phyloP scores from a whole-genome alignment of 2,329 filamentous ascomycete species.

The Bretziella fagacearum region DNA sequence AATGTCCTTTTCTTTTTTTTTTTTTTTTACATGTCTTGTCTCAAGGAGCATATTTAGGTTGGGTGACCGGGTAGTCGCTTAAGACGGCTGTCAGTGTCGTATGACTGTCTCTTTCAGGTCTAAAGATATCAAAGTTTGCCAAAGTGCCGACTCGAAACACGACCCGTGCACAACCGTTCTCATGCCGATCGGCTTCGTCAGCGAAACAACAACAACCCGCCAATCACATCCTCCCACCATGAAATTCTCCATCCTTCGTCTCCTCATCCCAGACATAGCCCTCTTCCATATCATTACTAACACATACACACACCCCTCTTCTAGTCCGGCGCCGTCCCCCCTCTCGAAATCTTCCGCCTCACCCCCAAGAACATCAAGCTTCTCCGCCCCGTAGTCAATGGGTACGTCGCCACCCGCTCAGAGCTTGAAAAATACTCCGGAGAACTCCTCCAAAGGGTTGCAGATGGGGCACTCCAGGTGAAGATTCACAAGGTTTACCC shows the following conservation, averaged over 20 bases:
- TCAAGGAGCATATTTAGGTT: not conserved
- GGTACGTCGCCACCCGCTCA: slow-evolving; percentile 51
- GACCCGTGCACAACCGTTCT: too few species aligned
- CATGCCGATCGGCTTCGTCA: not conserved
- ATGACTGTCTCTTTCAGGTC: too few species aligned
- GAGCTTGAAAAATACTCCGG: slow-evolving; percentile 53
- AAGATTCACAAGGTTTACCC: slow-evolving; percentile 63
- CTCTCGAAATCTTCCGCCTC: slow-evolving; percentile 39
- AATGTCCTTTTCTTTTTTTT: slow-evolving; percentile 7
- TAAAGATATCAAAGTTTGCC: too few species aligned
- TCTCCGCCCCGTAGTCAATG: slow-evolving; percentile 54
- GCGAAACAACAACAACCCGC: not conserved
- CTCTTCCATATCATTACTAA: not conserved
- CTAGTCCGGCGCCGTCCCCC: slow-evolving; percentile 54
- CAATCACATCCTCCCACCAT: not conserved
- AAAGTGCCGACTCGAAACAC: too few species aligned
- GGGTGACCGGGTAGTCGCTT: not conserved
- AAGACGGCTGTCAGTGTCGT: too few species aligned
- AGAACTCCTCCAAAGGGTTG: slow-evolving; percentile 58
- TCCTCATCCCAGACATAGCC: not conserved
- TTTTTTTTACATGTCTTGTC: not conserved
- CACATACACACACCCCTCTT: not conserved
- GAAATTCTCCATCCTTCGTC: not conserved
- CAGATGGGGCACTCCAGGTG: slow-evolving; percentile 51
- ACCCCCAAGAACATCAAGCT: slow-evolving; percentile 61